A percentile compares a stretch with the other conserved stretches of the same genome.
phyloP scores from a whole-genome alignment of 345 rosid genomes.

The Gossypioides kirkii region DNA sequence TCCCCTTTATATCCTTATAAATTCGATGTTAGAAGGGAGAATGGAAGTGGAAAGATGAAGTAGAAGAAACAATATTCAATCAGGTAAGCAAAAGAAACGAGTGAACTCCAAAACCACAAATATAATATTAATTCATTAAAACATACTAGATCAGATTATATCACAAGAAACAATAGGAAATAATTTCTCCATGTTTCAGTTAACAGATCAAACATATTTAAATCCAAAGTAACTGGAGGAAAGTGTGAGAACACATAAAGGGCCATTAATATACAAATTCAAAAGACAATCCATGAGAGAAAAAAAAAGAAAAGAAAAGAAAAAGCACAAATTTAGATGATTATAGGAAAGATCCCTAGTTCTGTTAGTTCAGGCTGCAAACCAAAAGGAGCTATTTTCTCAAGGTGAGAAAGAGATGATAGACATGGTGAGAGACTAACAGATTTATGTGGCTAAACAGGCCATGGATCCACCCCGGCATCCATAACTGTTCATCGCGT shows the following conservation, averaged over 20 bases:
- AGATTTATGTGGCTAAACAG: conserved; percentile 15
- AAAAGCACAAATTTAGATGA: conserved; percentile 14
- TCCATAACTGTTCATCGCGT: background rate
- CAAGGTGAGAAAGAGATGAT: conserved; percentile 13
- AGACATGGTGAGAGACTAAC: conserved; percentile 16
- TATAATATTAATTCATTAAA: conserved; percentile 9
- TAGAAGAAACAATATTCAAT: background rate
- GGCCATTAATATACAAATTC: conserved; percentile 36
- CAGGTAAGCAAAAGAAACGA: background rate
- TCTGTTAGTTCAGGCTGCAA: conserved; percentile 40
- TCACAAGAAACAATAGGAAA: conserved; percentile 17
- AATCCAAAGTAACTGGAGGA: conserved; percentile 17
- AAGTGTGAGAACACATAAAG: conserved; percentile 6
- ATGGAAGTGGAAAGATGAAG: background rate
- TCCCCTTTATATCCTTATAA: background rate
- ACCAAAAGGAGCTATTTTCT: conserved; percentile 26
- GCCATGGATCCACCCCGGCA: conserved; percentile 7
- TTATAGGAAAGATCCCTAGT: conserved; percentile 29
- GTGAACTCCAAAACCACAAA: conserved; percentile 2
- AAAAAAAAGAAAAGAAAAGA: background rate
- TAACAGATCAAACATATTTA: conserved; percentile 14
- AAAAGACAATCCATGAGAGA: conserved; percentile 22
- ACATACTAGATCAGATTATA: conserved; percentile 16
- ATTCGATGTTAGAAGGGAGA: background rate
- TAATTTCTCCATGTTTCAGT: conserved; percentile 18